A percentile compares a stretch with the other conserved stretches of the same genome.
Conservation (phyloP, 441 rosid species). For the Bruguiera hainesii region DNA sequence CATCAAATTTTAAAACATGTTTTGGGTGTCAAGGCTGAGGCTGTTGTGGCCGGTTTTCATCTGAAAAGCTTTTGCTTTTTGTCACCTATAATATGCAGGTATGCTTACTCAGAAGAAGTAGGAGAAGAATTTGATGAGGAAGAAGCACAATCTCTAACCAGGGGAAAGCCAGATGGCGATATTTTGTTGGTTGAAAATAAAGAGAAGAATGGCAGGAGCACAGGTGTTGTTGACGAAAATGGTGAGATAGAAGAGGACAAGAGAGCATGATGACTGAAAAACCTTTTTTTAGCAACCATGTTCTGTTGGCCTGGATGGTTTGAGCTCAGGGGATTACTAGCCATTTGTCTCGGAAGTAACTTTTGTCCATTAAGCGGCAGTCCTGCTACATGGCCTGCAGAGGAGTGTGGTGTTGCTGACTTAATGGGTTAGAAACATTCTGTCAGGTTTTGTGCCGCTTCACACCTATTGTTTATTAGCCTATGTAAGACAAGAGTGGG, state of each 20-base stretch:
- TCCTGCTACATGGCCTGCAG: background rate
- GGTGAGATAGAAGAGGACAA: slow-evolving; percentile 73
- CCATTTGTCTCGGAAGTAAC: background rate
- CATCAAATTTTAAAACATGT: no score
- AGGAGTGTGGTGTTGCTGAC: slow-evolving; percentile 12
- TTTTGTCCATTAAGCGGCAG: background rate
- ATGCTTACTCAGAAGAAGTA: slow-evolving; percentile 76
- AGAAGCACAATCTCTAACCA: slow-evolving; percentile 63
- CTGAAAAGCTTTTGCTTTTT: background rate
- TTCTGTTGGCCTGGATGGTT: slow-evolving; percentile 9
- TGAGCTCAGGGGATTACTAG: slow-evolving; percentile 3
- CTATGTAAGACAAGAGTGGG: slow-evolving; percentile 15
- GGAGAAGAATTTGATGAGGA: slow-evolving; percentile 69
- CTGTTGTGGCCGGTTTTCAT: background rate
- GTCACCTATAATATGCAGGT: slow-evolving; percentile 35
- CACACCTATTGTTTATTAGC: slow-evolving; percentile 11
- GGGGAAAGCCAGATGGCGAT: slow-evolving; percentile 62
- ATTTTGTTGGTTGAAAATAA: slow-evolving; percentile 49
- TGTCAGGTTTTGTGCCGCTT: slow-evolving; percentile 8
- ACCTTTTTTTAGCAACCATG: background rate
- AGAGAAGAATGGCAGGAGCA: slow-evolving; percentile 33
- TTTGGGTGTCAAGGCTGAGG: no score
- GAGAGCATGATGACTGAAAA: slow-evolving; percentile 43
- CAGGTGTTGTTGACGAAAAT: slow-evolving; percentile 36
- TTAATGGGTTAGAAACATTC: background rate